A percentile compares a stretch with the other conserved stretches of the same genome.
Conservation (phyloP, 2,329 filamentous ascomycete genomes). For the Nothophoma quercina region DNA sequence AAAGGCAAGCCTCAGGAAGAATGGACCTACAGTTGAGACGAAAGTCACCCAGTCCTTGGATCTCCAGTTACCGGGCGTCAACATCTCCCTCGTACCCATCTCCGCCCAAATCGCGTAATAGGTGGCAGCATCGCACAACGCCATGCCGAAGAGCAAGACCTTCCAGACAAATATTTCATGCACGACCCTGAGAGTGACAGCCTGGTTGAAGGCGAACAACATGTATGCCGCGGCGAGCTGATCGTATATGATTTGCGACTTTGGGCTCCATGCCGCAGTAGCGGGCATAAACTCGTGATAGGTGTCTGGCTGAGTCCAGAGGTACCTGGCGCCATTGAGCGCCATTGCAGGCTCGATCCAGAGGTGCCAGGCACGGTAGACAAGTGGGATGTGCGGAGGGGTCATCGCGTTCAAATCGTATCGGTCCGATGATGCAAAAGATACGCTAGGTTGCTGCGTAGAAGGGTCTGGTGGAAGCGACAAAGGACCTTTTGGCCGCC, state of each 20-base stretch:
- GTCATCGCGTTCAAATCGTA: slow-evolving; percentile 14
- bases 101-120: slow-evolving; percentile 57
- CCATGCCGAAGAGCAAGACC: slow-evolving; percentile 69
- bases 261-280: slow-evolving; percentile 52
- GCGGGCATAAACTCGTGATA: slow-evolving; percentile 71
- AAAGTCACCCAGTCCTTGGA: slow-evolving; percentile 52
- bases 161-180: slow-evolving; percentile 73
- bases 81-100: slow-evolving; percentile 38
- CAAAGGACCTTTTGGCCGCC: background rate
- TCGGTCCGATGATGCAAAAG: background rate
- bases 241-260: slow-evolving; percentile 66
- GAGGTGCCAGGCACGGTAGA: slow-evolving; percentile 78
- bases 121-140: slow-evolving; percentile 79
- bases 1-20: slow-evolving; percentile 47
- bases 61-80: slow-evolving; percentile 40
- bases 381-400: slow-evolving; percentile 52
- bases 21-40: slow-evolving; percentile 41
- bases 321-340: slow-evolving; percentile 61
- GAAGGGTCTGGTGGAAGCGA: background rate
- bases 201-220: slow-evolving; percentile 79
- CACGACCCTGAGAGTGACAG: slow-evolving; percentile 73
- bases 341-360: slow-evolving; percentile 69
- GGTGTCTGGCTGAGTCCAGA: slow-evolving; percentile 55
- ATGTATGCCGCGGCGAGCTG: slow-evolving; percentile 81
- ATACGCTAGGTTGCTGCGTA: background rate